These are phyloP conservation scores for Epichloe gansuensis DNA, from an alignment of 2,329 filamentous ascomycete species.

Conservation along the genomic window DNA sequence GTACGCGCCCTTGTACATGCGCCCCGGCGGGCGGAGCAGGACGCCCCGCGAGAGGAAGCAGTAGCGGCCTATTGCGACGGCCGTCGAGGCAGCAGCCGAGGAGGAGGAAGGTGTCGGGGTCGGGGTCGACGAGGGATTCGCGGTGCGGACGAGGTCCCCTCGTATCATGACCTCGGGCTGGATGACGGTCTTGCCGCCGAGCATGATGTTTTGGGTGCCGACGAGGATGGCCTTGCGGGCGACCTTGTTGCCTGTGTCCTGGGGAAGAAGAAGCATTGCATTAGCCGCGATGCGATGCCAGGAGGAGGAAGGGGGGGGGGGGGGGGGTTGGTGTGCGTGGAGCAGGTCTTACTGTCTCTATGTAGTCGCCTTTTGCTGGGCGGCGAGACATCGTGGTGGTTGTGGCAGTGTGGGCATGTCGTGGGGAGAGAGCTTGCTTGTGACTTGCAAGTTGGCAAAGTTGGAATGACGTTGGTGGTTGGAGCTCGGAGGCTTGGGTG, in stretches of 20 bases:
- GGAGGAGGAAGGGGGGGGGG: neutral
- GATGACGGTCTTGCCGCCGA: slow-evolving; percentile 91
- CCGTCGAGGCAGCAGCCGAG: slow-evolving; percentile 39
- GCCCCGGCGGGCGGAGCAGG: slow-evolving; percentile 69
- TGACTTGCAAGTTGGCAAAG: neutral
- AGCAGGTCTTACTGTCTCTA: slow-evolving; percentile 61
- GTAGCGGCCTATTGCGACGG: slow-evolving; percentile 82
- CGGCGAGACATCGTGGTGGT: slow-evolving; percentile 55
- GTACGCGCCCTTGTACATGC: slow-evolving; percentile 65
- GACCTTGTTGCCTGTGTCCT: slow-evolving; percentile 99
- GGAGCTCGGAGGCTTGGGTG: too few species aligned
- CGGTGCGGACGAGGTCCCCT: slow-evolving; percentile 64
- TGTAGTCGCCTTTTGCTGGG: slow-evolving; percentile 78
- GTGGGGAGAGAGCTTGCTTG: neutral
- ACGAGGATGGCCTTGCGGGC: slow-evolving; percentile 83
- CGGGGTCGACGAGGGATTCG: slow-evolving; percentile 25
- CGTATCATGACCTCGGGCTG: slow-evolving; percentile 90
- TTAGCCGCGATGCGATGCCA: neutral
- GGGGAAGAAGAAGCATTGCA: neutral
- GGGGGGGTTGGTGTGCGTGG: neutral
- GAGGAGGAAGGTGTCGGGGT: slow-evolving; percentile 21
- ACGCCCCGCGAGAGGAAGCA: slow-evolving; percentile 73
- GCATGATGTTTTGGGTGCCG: slow-evolving; percentile 94
- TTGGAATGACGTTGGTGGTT: too few species aligned
- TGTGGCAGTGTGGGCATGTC: neutral